Base-by-base conservation (phyloP, 345 rosid species). In the Alliaria petiolata region DNA sequence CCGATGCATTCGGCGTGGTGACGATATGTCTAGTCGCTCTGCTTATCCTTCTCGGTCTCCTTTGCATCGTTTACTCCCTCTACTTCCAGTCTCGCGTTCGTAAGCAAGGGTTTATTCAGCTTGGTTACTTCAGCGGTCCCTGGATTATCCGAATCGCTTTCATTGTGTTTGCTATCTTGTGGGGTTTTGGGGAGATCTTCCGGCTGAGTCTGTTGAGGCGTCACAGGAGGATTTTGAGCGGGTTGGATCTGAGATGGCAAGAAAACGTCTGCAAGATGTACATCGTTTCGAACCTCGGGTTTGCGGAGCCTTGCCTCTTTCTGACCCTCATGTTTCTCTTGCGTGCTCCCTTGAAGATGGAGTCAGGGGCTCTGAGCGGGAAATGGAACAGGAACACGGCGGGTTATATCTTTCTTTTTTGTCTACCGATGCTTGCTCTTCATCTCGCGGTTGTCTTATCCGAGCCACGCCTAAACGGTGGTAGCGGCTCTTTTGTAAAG, bases 1-100 rank as follows among this genome's bases (percentile, higher is more conserved):
- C 99, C 93, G 98, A 92, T 85, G 96, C 90, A 77, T 85, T 95
- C 86, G 99, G 98, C 85, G 92, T 86, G 87, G 87, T 82, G 81
- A 95, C 99, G 40, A 87, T 95, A 73, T 88, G 91, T 79, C 88
- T 95, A 56, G 96, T 92, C 51, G 82, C 85, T 57, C 76, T 91
- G 69, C 81, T 91, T 71, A 80, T 83, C 64, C 81, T 95, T 71
- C 82, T 88, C 4, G 90, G 98, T 64, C 65, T 92, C 74, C 78
- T 87, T 69, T 95, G 99, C 85, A 89, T 88, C 69, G 85, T 76
- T 33, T 92, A 89, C 85, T 85, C 87, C 2, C 74, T 87, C 62
- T 87, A 92, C 84, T 88, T 95, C 82, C 92, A 85, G 53, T 82
- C 87, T 75, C 92, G 76, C 28, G 81, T 86, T 81, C 88, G 69